Conservation (phyloP, 192 early-diverging fungal genomes). For the Umbelopsis vinacea region DNA sequence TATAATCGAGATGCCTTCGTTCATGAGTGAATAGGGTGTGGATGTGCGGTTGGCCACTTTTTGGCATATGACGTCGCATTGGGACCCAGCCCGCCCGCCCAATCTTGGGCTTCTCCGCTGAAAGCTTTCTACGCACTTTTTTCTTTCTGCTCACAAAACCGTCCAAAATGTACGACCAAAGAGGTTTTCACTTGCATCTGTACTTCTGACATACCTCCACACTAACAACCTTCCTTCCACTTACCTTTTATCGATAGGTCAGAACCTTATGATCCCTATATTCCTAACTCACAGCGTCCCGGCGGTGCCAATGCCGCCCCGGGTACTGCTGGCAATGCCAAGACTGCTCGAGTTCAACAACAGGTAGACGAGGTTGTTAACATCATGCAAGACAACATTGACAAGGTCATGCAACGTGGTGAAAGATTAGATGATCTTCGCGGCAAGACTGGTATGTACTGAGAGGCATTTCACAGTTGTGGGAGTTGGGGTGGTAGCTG, state of each 20-base stretch:
- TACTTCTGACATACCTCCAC: not conserved
- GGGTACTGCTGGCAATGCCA: constrained; percentile 36
- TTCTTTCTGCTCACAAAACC: not conserved
- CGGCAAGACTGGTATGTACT: constrained; percentile 75
- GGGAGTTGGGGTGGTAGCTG: not conserved
- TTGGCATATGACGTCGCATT: constrained; percentile 20
- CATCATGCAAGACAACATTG: constrained; percentile 94
- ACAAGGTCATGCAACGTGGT: constrained; percentile 86
- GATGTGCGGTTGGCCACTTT: not conserved
- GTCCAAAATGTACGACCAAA: not conserved
- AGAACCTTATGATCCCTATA: constrained; percentile 46
- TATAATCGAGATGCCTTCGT: constrained; percentile 61
- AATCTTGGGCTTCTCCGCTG: not conserved
- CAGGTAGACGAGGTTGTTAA: constrained; percentile 90
- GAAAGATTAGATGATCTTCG: constrained; percentile 83
- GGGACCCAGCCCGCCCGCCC: not conserved
- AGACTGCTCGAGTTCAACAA: constrained; percentile 72
- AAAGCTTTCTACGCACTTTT: not conserved
- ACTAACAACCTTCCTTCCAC: not conserved
- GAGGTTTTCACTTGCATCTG: not conserved
- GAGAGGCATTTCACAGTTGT: not conserved
- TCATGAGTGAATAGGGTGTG: constrained; percentile 42
- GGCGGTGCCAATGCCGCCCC: constrained; percentile 16
- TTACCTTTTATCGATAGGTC: constrained; percentile 26
- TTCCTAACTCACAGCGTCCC: constrained; percentile 30